Evolutionary conservation across 2,329 filamentous ascomycete species (phyloP).

Genomic region (Aspergillus pseudonomiae): DNA sequence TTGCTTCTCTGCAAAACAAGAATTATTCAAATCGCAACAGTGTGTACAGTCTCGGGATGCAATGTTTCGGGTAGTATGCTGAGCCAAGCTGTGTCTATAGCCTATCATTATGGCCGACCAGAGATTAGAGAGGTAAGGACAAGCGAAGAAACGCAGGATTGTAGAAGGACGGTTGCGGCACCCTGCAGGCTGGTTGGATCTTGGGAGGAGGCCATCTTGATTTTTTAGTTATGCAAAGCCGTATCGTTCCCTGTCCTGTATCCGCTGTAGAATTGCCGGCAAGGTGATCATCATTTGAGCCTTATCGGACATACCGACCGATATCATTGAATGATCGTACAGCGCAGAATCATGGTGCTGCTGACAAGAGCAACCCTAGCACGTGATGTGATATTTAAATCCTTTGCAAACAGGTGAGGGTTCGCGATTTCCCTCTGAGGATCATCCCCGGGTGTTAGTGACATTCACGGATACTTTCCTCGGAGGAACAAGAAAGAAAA

Average conservation of each 20-base stretch:
- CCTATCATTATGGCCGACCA: not conserved
- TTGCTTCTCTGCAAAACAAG: not conserved
- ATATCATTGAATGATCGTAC: not conserved
- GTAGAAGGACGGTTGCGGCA: too few relatives aligned
- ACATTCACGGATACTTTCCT: too few relatives aligned
- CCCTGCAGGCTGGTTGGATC: too few relatives aligned
- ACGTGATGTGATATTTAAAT: not conserved
- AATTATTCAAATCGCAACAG: not conserved
- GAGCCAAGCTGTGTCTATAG: not conserved
- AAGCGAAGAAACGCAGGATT: too few relatives aligned
- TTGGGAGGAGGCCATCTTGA: too few relatives aligned
- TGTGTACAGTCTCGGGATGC: not conserved
- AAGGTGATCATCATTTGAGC: too few relatives aligned
- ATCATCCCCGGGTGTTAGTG: too few relatives aligned
- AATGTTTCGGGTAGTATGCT: not conserved
- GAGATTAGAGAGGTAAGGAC: not conserved
- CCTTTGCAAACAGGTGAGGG: too few relatives aligned
- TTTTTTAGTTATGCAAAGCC: not conserved
- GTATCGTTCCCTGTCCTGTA: not conserved
- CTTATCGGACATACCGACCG: not conserved
- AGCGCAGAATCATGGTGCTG: too few relatives aligned
- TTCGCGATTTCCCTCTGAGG: too few relatives aligned
- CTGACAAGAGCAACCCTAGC: not conserved
- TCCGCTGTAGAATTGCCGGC: not conserved
- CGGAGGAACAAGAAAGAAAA: too few relatives aligned